A percentile compares a stretch with the other conserved stretches of the same genome.
These are phyloP conservation scores for Zygosaccharomyces sapae DNA, from an alignment of 1,139 yeast species.

Conservation along the genomic window DNA sequence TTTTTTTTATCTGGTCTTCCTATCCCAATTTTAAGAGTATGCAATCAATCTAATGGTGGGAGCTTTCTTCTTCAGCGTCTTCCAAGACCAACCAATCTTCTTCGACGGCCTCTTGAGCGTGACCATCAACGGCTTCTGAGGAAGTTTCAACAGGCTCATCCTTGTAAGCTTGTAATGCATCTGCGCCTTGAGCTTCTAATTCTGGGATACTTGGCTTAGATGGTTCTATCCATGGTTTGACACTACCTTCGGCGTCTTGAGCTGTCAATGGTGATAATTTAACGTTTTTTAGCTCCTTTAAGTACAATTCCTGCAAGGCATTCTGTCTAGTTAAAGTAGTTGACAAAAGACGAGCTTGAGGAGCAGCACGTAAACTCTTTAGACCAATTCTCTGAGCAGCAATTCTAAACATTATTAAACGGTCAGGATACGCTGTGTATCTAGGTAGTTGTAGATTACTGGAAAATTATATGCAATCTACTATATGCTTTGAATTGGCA, in stretches of 20 bases:
- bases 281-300: slow-evolving; percentile 81
- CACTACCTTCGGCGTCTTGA: slow-evolving; percentile 72
- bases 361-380: slow-evolving; percentile 2
- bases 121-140: slow-evolving; percentile 42
- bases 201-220: slow-evolving; percentile 73
- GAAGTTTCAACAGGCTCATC: slow-evolving; percentile 68
- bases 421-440: too few species aligned
- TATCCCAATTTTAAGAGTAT: neutral
- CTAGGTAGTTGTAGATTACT: too few species aligned
- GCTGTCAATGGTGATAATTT: slow-evolving; percentile 76
- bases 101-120: slow-evolving; percentile 37
- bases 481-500: too few species aligned
- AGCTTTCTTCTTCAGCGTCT: slow-evolving; percentile 62
- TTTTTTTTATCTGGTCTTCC: neutral
- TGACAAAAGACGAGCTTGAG: slow-evolving; percentile 11
- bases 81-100: slow-evolving; percentile 85
- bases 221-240: slow-evolving; percentile 78
- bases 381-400: slow-evolving; percentile 2
- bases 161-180: slow-evolving; percentile 73
- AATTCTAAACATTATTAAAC: slow-evolving; percentile 3
- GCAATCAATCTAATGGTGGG: slow-evolving; percentile 39
- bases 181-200: slow-evolving; percentile 47
- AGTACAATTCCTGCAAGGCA: slow-evolving; percentile 79
- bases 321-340: slow-evolving; percentile 33
- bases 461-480: too few species aligned